Conservation (phyloP, 2,329 filamentous ascomycete genomes). For the Sporothrix phasma region DNA sequence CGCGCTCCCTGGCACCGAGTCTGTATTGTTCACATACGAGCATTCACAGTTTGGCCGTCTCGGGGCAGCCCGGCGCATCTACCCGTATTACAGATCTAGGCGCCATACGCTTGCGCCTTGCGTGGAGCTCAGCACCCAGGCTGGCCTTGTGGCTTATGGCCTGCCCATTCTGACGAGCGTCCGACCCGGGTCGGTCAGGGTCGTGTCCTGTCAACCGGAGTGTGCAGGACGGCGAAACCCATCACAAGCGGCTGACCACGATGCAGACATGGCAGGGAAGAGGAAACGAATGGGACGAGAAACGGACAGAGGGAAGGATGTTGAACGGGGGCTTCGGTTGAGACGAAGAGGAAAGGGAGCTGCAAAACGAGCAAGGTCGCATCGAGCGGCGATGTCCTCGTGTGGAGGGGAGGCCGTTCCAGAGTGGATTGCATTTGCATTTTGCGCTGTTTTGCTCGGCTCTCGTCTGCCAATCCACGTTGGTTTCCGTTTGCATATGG, state of each 20-base stretch:
- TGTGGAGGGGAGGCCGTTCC: background rate
- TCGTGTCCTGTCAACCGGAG: too few relatives aligned
- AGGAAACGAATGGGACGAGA: background rate
- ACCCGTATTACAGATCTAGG: background rate
- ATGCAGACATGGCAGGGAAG: background rate
- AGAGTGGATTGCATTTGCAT: background rate
- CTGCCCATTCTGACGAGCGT: constrained; percentile 5
- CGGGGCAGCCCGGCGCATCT: background rate
- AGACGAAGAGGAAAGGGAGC: background rate
- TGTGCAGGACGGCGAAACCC: background rate
- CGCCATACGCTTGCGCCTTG: background rate
- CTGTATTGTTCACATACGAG: background rate
- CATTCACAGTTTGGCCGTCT: background rate
- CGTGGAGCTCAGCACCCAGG: background rate
- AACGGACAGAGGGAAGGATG: background rate
- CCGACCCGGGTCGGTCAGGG: too few relatives aligned
- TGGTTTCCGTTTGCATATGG: background rate
- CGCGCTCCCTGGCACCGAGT: background rate
- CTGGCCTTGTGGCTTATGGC: background rate
- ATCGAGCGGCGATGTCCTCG: background rate
- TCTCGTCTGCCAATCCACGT: too few relatives aligned
- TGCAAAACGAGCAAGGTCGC: background rate
- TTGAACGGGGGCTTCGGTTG: too few relatives aligned
- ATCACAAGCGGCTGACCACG: background rate
- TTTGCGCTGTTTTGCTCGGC: background rate